Evolutionary conservation across 805 yeast species (phyloP), one percentile per base, ranked within the genome.

Genomic region (Brettanomyces bruxellensis): DNA sequence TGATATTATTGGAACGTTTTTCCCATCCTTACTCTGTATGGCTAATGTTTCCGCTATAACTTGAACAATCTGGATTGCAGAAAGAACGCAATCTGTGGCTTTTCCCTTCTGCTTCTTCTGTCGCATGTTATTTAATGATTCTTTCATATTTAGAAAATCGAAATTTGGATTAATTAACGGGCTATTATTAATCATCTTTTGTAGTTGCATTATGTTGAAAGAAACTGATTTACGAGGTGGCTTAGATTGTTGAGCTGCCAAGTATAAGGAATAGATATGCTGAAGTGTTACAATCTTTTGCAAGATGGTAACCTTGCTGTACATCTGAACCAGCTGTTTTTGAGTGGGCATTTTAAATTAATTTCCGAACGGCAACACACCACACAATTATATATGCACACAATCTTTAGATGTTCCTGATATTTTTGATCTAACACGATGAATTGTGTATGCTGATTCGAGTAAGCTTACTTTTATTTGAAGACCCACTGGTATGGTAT

Each of bases 241-340:
- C 40, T 59, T 59, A 1, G 63, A 48, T 45, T 62, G 65, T 35
- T 61, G 60, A 8, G 66, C 64, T 25, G 66, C 65, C 41, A 59
- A 50, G 47, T 58, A 65, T 44, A 65, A 53, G 18, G 68, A 64
- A 43, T 65, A 64, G 4, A 65, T 59, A 43, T 65, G 67, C 45
- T 65, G 69, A 30, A 65, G 52, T 5, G 69, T 65, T 25, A 65
- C 66, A 8, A 65, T 61, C 50, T 65, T 64, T 45, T 64, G 68
- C 25, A 65, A 52, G 6, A 58, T 55, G 4, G 68, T 61, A 32
- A 65, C 64, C 41, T 53, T 52, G 54, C 58, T 53, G 40, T 60
- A 57, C 58, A 57, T 51, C 14, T 49, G 52, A 34, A 53, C 51
- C 38, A 58, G 58, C 45, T 58, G 62, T 40, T 59, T 55, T 30